Evolutionary conservation across 1,139 yeast species (phyloP).

Genomic region (Kodamaea arcana): DNA sequence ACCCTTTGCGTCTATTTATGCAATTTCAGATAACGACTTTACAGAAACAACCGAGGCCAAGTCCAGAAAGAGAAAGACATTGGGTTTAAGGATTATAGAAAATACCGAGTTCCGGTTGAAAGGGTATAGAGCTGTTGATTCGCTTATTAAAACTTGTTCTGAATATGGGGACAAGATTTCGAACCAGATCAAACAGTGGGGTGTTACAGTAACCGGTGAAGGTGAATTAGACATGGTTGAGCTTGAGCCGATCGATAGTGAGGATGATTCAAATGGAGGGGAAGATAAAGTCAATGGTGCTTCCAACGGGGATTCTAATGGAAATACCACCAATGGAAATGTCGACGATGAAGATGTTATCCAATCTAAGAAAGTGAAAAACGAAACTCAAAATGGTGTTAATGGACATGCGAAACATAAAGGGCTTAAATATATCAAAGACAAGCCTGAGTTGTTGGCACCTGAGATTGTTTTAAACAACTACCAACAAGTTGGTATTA

Average conservation of each 20-base stretch:
- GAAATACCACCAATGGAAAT: conserved; percentile 10
- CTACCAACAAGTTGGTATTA: conserved; percentile 93
- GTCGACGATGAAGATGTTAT: conserved; percentile 24
- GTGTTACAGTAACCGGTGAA: conserved; percentile 64
- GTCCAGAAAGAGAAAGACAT: conserved; percentile 42
- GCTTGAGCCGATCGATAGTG: conserved; percentile 22
- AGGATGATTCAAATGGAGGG: conserved; percentile 6
- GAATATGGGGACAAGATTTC: conserved; percentile 70
- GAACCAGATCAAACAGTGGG: conserved; percentile 79
- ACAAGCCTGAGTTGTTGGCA: conserved; percentile 66
- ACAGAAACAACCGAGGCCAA: conserved; percentile 19
- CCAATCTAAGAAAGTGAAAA: not conserved
- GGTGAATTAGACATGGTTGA: conserved; percentile 60
- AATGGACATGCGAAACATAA: no score
- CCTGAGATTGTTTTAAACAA: conserved; percentile 67
- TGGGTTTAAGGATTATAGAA: conserved; percentile 75
- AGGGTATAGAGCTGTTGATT: conserved; percentile 93
- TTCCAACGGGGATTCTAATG: no score
- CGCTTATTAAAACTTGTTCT: conserved; percentile 79
- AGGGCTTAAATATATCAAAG: conserved; percentile 49
- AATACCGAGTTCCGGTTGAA: conserved; percentile 63
- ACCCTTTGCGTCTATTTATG: conserved; percentile 61
- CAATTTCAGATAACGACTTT: conserved; percentile 47
- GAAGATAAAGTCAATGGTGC: not conserved
- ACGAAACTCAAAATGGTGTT: no score